Evolutionary conservation across 768 basidiomycete genomes (phyloP).

Genomic region (Suillus variegatus): DNA sequence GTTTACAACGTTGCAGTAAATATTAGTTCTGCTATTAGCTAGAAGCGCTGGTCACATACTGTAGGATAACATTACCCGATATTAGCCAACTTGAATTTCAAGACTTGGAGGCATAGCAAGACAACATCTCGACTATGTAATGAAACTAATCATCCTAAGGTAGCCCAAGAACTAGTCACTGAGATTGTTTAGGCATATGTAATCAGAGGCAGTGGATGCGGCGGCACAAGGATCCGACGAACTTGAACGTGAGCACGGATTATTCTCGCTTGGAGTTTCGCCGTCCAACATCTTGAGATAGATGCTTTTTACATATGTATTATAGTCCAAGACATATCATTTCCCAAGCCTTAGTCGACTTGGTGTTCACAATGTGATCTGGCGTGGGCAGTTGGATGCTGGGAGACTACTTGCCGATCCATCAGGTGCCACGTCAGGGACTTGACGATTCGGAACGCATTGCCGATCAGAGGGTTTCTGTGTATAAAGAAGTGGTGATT

Average conservation of each 20-base stretch:
- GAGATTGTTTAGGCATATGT: background rate
- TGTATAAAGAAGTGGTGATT: background rate
- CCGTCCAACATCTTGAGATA: background rate
- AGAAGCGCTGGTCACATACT: background rate
- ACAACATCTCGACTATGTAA: background rate
- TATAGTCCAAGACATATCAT: background rate
- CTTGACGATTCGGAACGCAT: background rate
- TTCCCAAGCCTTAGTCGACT: background rate
- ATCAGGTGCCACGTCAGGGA: background rate
- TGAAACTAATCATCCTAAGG: background rate
- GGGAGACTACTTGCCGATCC: too few species aligned
- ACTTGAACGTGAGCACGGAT: background rate
- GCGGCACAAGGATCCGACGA: background rate
- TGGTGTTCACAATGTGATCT: background rate
- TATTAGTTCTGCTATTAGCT: too few species aligned
- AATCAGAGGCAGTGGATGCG: background rate
- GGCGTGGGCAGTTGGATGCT: background rate
- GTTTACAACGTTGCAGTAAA: too few species aligned
- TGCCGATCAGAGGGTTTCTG: background rate
- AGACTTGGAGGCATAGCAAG: background rate
- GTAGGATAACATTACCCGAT: background rate
- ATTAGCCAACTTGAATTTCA: too few species aligned
- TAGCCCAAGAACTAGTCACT: background rate
- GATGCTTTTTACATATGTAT: background rate
- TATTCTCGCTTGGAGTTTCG: background rate